Percentiles rank a stretch among this genome's conserved stretches.
Conservation (phyloP, 2,329 filamentous ascomycete genomes). For the Paecilomyces sp. region DNA sequence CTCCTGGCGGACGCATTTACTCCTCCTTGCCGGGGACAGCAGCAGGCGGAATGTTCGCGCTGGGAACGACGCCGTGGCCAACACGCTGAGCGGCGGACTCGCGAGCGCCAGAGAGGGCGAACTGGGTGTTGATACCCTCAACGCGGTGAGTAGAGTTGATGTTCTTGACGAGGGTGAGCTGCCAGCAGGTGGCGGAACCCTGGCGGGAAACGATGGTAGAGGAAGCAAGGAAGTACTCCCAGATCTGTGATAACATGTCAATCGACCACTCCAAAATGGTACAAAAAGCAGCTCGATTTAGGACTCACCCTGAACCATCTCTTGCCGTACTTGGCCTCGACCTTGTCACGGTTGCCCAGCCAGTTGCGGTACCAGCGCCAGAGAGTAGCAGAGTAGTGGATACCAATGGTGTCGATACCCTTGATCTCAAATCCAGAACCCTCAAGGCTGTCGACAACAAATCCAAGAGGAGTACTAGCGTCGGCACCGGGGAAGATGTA, state of each 20-base stretch:
- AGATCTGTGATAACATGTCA: conserved; percentile 52
- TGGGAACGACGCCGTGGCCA: conserved; percentile 27
- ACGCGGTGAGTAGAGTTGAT: conserved; percentile 79
- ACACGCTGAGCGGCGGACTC: conserved; percentile 33
- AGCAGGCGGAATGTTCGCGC: conserved; percentile 20
- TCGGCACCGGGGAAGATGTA: conserved; percentile 97
- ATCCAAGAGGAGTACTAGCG: conserved; percentile 86
- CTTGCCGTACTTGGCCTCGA: conserved; percentile 88
- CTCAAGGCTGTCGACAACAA: conserved; percentile 78
- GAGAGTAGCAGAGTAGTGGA: conserved; percentile 93
- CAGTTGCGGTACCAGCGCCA: conserved; percentile 99
- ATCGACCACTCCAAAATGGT: neutral
- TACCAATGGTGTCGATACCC: conserved; percentile 83
- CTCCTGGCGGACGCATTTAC: conserved; percentile 8
- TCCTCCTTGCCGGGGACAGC: conserved; percentile 18
- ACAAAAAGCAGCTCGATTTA: conserved; percentile 1
- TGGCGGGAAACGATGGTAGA: conserved; percentile 79
- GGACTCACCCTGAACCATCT: conserved; percentile 87
- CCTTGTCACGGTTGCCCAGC: conserved; percentile 88
- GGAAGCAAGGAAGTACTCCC: conserved; percentile 85
- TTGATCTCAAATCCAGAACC: conserved; percentile 86
- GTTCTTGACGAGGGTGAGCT: conserved; percentile 83
- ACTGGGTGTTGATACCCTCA: conserved; percentile 64
- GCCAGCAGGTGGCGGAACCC: conserved; percentile 77
- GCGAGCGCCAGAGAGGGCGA: conserved; percentile 60